Percentiles rank a stretch among this genome's conserved stretches.
phyloP scores from a whole-genome alignment of 306 rosid species.

The Vachellia collinsii region DNA sequence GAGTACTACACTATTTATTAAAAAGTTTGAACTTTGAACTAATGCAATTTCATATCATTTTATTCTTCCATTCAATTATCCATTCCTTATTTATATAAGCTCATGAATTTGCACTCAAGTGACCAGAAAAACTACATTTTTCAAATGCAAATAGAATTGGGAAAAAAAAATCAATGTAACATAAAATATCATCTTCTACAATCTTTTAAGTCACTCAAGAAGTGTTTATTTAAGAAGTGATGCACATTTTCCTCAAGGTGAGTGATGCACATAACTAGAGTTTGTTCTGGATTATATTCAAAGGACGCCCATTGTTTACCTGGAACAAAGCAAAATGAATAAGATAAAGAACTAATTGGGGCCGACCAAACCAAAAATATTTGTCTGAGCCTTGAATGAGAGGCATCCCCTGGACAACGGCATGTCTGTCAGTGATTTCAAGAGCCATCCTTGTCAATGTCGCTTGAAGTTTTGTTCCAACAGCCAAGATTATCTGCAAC shows the following conservation, averaged over 20 bases:
- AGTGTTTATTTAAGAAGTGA: not conserved
- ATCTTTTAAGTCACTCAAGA: not conserved
- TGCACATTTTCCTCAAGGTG: not conserved
- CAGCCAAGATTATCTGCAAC: constrained; percentile 63
- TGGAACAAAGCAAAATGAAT: constrained; percentile 75
- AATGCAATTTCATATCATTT: not conserved
- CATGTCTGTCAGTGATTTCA: constrained; percentile 66
- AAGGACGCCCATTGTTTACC: constrained; percentile 43
- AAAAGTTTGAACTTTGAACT: not conserved
- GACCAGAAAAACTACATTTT: not conserved
- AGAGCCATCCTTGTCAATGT: constrained; percentile 69
- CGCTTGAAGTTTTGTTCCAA: constrained; percentile 70
- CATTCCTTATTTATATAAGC: not conserved
- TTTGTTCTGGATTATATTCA: not conserved
- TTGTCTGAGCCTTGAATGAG: constrained; percentile 68
- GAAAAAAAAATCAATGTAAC: not conserved
- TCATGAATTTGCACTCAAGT: not conserved
- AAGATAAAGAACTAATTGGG: constrained; percentile 65
- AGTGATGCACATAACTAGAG: not conserved
- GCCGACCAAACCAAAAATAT: constrained; percentile 74
- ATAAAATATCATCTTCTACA: not conserved
- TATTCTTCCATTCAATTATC: not conserved
- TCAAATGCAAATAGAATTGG: not conserved
- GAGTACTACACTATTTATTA: not conserved
- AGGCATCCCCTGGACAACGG: constrained; percentile 81